These are phyloP conservation scores for Plasmodium ovale DNA, from an alignment of 169 alveolate genomes.

Conservation along the genomic window DNA sequence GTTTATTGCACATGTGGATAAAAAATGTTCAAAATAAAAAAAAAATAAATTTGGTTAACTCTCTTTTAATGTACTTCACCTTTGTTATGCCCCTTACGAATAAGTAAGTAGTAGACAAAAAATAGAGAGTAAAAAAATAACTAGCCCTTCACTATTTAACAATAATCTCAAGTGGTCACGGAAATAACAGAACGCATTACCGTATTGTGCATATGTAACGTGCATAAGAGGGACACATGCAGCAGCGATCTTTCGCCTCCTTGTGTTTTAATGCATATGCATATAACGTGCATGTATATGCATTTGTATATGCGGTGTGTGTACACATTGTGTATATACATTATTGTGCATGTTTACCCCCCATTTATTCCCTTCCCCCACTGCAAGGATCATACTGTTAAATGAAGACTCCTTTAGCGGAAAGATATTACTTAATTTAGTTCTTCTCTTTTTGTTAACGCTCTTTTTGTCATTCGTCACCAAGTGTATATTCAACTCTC, in stretches of 20 bases:
- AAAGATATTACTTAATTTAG: constrained; percentile 24
- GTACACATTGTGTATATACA: not conserved
- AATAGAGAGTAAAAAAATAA: too few relatives aligned
- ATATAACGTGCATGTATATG: too few relatives aligned
- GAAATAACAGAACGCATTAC: too few relatives aligned
- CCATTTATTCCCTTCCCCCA: not conserved
- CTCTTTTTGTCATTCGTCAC: constrained; percentile 16
- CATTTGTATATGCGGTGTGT: too few relatives aligned
- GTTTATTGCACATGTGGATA: constrained; percentile 42
- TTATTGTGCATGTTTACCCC: not conserved
- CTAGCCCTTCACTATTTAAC: too few relatives aligned
- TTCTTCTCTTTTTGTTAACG: not conserved
- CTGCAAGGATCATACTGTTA: constrained; percentile 40
- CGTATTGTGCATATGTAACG: too few relatives aligned
- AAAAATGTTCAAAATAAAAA: constrained; percentile 16
- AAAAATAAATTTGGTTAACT: constrained; percentile 33
- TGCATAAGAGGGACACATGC: not conserved
- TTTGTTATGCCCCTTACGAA: constrained; percentile 57
- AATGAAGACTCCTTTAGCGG: constrained; percentile 30
- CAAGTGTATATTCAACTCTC: constrained; percentile 25
- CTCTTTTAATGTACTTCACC: constrained; percentile 43
- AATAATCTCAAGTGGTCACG: too few relatives aligned
- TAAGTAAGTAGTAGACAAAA: constrained; percentile 18
- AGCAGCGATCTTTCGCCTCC: not conserved
- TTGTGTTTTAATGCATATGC: not conserved